Conservation (phyloP, 2,329 filamentous ascomycete species). For the Tolypocladium ovalisporum region DNA sequence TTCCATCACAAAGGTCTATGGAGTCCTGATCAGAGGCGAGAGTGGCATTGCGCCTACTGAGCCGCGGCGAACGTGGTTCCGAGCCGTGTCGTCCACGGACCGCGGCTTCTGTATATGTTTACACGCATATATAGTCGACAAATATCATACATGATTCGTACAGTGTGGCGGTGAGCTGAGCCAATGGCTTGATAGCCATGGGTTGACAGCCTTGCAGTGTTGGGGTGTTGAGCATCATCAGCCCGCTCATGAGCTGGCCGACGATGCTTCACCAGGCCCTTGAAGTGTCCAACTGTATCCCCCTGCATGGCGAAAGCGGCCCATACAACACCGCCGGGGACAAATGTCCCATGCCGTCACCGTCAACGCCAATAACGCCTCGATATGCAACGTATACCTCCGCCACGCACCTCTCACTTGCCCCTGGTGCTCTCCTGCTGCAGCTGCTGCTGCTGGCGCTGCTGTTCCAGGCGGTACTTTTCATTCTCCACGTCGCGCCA, state of each 20-base stretch:
- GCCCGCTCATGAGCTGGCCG: not conserved
- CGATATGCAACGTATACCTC: not conserved
- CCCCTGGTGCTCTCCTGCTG: conserved; percentile 5
- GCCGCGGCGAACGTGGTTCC: not conserved
- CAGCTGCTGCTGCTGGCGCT: conserved; percentile 13
- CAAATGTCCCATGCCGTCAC: not conserved
- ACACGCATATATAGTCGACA: not conserved
- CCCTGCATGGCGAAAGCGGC: not conserved
- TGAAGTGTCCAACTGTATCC: no score
- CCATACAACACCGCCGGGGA: not conserved
- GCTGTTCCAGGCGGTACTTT: conserved; percentile 32
- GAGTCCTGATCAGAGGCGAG: not conserved
- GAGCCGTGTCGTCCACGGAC: not conserved
- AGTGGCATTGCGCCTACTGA: not conserved
- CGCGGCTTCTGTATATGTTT: not conserved
- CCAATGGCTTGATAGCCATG: not conserved
- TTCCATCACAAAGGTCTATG: not conserved
- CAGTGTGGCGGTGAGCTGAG: not conserved
- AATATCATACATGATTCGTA: not conserved
- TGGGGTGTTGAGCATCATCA: not conserved
- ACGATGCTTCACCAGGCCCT: not conserved
- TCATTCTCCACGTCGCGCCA: conserved; percentile 58
- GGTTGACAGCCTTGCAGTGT: not conserved
- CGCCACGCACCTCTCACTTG: not conserved
- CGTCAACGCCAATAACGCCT: not conserved